Evolutionary conservation across 768 basidiomycete genomes (phyloP).

Genomic region (Pleurotus pulmonarius): DNA sequence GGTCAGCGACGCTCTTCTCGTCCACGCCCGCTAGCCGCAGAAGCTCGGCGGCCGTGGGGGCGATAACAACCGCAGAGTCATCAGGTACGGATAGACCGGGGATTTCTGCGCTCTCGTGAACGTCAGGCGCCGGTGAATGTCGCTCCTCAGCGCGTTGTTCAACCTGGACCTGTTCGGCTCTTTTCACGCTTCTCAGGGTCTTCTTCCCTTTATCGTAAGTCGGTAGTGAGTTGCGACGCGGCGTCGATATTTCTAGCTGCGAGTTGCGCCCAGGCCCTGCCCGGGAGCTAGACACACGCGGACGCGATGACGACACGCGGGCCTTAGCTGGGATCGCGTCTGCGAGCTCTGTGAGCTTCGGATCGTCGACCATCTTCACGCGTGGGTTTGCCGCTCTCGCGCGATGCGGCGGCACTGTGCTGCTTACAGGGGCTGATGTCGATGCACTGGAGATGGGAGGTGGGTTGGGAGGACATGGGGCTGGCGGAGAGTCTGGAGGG

Average conservation of each 20-base stretch:
- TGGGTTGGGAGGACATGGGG: too few relatives aligned
- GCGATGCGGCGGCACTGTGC: slow-evolving; percentile 37
- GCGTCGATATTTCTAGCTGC: slow-evolving; percentile 27
- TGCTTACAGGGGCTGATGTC: too few relatives aligned
- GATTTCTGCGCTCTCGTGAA: neutral
- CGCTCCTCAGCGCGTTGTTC: too few relatives aligned
- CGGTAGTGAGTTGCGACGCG: slow-evolving; percentile 48
- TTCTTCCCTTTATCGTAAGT: slow-evolving; percentile 49
- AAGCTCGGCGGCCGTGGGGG: slow-evolving; percentile 41
- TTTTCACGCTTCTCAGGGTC: too few relatives aligned
- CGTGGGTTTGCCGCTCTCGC: slow-evolving; percentile 47
- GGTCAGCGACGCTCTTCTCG: slow-evolving; percentile 27
- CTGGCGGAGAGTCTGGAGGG: too few relatives aligned
- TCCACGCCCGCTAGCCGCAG: slow-evolving; percentile 48
- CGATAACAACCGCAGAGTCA: slow-evolving; percentile 9
- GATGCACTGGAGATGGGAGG: too few relatives aligned
- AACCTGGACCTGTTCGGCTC: too few relatives aligned
- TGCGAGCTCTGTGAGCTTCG: slow-evolving; percentile 24
- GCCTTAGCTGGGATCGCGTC: slow-evolving; percentile 49
- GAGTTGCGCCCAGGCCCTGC: slow-evolving; percentile 55
- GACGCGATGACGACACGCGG: slow-evolving; percentile 18
- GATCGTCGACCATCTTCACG: slow-evolving; percentile 49
- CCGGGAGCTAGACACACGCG: slow-evolving; percentile 19
- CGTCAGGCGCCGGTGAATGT: too few relatives aligned
- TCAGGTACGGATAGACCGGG: neutral